Evolutionary conservation across 176 grass and related monocot genomes (phyloP).

Genomic region (Juncus effusus): DNA sequence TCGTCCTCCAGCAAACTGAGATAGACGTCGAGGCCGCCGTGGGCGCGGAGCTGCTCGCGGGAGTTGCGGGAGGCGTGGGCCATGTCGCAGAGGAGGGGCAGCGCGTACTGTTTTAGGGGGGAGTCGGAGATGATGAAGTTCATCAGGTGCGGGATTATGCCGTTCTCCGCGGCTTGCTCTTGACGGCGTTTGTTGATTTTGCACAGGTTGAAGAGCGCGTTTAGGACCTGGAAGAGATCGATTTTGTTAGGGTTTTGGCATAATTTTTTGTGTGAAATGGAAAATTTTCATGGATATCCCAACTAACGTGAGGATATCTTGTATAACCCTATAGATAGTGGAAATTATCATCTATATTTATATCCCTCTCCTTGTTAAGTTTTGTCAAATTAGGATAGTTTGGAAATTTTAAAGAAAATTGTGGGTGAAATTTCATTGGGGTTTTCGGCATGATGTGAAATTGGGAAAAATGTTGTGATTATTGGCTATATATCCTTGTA

Average conservation of each 20-base stretch:
- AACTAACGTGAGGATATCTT: too few species aligned
- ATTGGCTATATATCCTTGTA: too few species aligned
- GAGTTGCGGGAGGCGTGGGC: constrained; percentile 96
- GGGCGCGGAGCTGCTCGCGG: constrained; percentile 86
- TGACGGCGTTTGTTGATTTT: constrained; percentile 99
- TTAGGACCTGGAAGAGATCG: constrained; percentile 52
- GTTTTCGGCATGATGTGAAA: too few species aligned
- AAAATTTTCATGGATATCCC: too few species aligned
- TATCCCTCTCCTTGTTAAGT: too few species aligned
- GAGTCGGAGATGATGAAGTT: constrained; percentile 96
- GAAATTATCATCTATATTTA: too few species aligned
- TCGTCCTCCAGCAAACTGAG: constrained; percentile 87
- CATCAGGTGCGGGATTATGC: constrained; percentile 99
- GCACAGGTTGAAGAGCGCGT: constrained; percentile 94
- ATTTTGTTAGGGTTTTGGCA: neutral
- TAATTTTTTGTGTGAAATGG: too few species aligned
- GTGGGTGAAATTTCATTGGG: too few species aligned
- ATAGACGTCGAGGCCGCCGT: constrained; percentile 93
- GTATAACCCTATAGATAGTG: too few species aligned
- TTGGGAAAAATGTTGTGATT: too few species aligned
- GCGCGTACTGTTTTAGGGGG: constrained; percentile 80
- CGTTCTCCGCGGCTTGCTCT: constrained; percentile 98
- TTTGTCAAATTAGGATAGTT: too few species aligned
- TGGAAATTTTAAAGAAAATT: too few species aligned
- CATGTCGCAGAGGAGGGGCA: constrained; percentile 97